Base-by-base conservation (phyloP, 176 grass and related monocot genomes). In the Aegilops longissima region DNA sequence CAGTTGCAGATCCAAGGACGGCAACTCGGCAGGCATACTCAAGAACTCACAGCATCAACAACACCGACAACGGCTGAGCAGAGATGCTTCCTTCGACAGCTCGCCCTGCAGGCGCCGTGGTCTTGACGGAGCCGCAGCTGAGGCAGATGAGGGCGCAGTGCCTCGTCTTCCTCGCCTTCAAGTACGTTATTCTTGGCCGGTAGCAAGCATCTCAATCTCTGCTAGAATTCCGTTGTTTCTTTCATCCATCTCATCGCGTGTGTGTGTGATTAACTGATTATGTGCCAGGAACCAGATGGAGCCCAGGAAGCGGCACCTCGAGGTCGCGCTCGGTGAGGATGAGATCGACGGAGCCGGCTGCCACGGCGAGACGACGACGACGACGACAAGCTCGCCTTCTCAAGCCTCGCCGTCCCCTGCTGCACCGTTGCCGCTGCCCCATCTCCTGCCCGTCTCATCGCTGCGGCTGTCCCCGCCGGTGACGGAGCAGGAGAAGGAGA, bases 121-220 rank as follows among this genome's bases (percentile, higher is more conserved):
- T 92, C 86, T 87, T 77, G 2, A 4, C 16, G 49, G 83, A 86
- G 78, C 47, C 4, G 47, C 93, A 95, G 80, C 66, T 92, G 61
- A 95, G 88, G 84, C 95, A 95, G 84, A 44, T 95, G 62, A 91
- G 93, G 83, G 95, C 95, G 21, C 95, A 98, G 79, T 98, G 91
- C 85, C 31, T 95, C 44, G 85, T 93, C 44, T 93, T 95, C 83
- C 85, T 98, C 70, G 83, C 89, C 10, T 87, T 98, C 40, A 95
- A 87, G 95, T 89, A 54, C 1, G 52, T 56, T 56, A 17, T 5
- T 51, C 1, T 1, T 47, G 51, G 6, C 2, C 16, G 4, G 14
- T 54, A 6, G 14, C 44, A 47, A 47, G 44, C 49, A 52, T 52
- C 49, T 52, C 14, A 52, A 6, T 52, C 49, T 52, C 49, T 52